These are phyloP conservation scores for Hansfordia pulvinata DNA, from an alignment of 2,329 filamentous ascomycete genomes.

Conservation along the genomic window DNA sequence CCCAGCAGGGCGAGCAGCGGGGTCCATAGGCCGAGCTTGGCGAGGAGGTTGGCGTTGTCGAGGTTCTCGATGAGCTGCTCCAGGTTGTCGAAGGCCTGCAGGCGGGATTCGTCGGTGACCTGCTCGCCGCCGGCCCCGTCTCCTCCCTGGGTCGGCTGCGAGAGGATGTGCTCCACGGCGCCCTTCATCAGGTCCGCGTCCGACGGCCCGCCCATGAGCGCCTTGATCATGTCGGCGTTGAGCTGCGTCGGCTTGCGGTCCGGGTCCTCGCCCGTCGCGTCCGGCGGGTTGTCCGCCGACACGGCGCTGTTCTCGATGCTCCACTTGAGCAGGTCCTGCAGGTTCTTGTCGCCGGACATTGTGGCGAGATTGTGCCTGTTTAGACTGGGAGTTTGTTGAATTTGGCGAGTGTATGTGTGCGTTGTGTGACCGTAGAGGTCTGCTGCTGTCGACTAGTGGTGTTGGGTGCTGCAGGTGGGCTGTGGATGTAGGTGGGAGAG, in stretches of 20 bases:
- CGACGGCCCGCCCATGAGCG: slow-evolving; percentile 70
- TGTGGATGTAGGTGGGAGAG: too few relatives aligned
- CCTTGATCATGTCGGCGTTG: slow-evolving; percentile 55
- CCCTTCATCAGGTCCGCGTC: slow-evolving; percentile 88
- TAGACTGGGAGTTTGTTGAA: slow-evolving; percentile 1
- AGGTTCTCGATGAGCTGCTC: slow-evolving; percentile 85
- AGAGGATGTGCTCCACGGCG: slow-evolving; percentile 63
- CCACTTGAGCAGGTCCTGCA: slow-evolving; percentile 75
- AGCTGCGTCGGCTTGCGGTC: slow-evolving; percentile 29
- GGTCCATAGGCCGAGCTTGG: slow-evolving; percentile 65
- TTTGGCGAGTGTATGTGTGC: slow-evolving; percentile 3
- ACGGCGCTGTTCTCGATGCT: slow-evolving; percentile 35
- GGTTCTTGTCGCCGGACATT: slow-evolving; percentile 39
- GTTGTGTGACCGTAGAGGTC: not conserved
- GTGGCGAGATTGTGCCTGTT: slow-evolving; percentile 2
- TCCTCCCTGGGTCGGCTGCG: too few relatives aligned
- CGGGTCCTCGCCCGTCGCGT: slow-evolving; percentile 13
- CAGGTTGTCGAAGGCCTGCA: slow-evolving; percentile 86
- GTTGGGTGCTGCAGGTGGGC: too few relatives aligned
- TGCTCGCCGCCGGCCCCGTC: too few relatives aligned
- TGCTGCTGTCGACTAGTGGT: too few relatives aligned
- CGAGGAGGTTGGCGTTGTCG: slow-evolving; percentile 95
- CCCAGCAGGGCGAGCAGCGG: slow-evolving; percentile 61
- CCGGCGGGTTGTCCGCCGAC: slow-evolving; percentile 6
- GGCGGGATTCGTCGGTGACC: slow-evolving; percentile 58